Evolutionary conservation across 2,329 filamentous ascomycete species (phyloP).

Genomic region (Fusarium sp.): DNA sequence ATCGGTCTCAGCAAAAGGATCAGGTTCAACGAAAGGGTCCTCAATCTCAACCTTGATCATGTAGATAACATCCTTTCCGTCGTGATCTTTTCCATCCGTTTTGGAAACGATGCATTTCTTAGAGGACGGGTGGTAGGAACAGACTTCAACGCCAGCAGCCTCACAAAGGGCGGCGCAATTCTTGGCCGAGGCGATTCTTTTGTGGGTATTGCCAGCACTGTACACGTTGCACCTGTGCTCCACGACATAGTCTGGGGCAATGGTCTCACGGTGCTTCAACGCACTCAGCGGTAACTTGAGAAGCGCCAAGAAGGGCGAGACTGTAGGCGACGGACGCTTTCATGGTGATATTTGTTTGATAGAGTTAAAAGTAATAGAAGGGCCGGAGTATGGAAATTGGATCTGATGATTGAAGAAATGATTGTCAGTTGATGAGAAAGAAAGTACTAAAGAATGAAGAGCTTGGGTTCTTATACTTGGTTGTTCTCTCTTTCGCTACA

Average conservation of each 20-base stretch:
- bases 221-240: neutral
- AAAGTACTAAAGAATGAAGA: fast-evolving
- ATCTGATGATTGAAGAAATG: neutral
- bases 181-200: neutral
- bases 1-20: neutral
- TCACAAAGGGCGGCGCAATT: neutral
- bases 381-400: neutral
- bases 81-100: neutral
- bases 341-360: neutral
- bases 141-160: neutral
- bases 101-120: neutral
- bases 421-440: neutral
- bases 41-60: neutral
- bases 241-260: neutral
- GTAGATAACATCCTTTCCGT: neutral
- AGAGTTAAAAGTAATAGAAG: too few relatives aligned
- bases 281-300: neutral
- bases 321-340: neutral
- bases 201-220: neutral
- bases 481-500: too few relatives aligned
- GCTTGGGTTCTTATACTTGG: neutral
- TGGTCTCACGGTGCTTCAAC: neutral
- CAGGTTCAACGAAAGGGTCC: neutral
- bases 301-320: neutral
- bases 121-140: neutral